These are phyloP conservation scores for Exophiala bonariae DNA, from an alignment of 2,329 filamentous ascomycete genomes.

Conservation along the genomic window DNA sequence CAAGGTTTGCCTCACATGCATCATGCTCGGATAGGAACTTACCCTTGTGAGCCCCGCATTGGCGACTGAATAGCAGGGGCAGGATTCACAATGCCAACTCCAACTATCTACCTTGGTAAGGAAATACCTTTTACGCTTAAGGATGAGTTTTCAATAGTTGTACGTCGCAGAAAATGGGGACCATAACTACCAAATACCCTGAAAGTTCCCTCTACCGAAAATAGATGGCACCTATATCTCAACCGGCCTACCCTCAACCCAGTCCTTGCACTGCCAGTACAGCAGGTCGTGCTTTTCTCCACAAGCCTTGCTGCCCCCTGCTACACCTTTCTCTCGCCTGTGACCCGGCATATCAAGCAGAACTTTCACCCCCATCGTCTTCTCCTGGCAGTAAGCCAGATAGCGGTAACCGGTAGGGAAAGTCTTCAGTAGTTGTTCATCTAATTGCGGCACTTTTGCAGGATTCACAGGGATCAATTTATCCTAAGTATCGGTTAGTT, in stretches of 20 bases:
- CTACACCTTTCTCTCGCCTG: conserved; percentile 1
- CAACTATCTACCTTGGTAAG: too few relatives aligned
- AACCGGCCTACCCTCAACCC: conserved; percentile 46
- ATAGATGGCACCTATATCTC: too few relatives aligned
- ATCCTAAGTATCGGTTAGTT: too few relatives aligned
- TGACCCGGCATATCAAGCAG: conserved; percentile 42
- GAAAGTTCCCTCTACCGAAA: conserved; percentile 10
- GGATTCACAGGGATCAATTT: conserved; percentile 49
- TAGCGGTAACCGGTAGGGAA: conserved; percentile 48
- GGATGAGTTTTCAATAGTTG: conserved; percentile 44
- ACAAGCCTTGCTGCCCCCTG: conserved; percentile 25
- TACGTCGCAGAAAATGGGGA: conserved; percentile 43
- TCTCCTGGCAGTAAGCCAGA: conserved; percentile 46
- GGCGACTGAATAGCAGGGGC: too few relatives aligned
- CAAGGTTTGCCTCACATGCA: too few relatives aligned
- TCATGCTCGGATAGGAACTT: too few relatives aligned
- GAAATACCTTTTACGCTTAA: too few relatives aligned
- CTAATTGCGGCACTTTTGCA: conserved; percentile 39
- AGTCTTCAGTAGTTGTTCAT: conserved; percentile 38
- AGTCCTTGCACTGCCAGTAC: conserved; percentile 45
- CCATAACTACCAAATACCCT: conserved; percentile 41
- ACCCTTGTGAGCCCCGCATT: too few relatives aligned
- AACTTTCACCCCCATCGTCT: conserved; percentile 46
- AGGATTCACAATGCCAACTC: too few relatives aligned
- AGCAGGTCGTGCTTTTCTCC: conserved; percentile 47